Conservation (phyloP, 768 basidiomycete genomes). For the Trametes cingulata region DNA sequence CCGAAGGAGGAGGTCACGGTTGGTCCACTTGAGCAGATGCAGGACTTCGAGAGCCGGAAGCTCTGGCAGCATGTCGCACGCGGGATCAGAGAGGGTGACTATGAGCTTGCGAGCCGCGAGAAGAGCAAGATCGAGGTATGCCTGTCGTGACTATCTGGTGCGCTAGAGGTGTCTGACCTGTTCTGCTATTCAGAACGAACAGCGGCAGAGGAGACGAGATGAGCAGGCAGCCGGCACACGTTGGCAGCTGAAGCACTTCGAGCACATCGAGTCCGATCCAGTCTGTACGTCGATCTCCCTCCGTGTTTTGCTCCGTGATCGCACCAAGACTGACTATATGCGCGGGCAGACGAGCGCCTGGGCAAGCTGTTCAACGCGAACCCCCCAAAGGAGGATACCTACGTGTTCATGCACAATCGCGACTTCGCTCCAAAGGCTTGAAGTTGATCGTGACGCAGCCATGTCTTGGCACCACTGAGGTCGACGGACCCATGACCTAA, state of each 20-base stretch:
- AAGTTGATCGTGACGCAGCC: neutral
- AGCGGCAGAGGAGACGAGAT: conserved; percentile 84
- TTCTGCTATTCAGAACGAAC: conserved; percentile 67
- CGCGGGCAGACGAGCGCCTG: conserved; percentile 60
- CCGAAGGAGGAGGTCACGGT: conserved; percentile 78
- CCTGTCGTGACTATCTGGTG: conserved; percentile 1
- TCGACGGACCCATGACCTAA: too few relatives aligned
- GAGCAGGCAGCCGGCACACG: conserved; percentile 69
- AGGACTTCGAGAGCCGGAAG: conserved; percentile 84
- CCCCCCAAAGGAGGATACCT: conserved; percentile 76
- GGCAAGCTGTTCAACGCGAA: conserved; percentile 59
- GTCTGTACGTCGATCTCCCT: conserved; percentile 51
- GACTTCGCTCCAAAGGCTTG: neutral
- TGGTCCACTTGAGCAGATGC: conserved; percentile 58
- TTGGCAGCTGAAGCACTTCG: conserved; percentile 82
- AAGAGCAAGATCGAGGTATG: conserved; percentile 89
- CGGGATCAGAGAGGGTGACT: conserved; percentile 90
- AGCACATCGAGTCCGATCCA: conserved; percentile 65
- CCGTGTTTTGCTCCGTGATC: neutral
- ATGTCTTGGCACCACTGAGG: neutral
- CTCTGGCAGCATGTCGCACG: conserved; percentile 87
- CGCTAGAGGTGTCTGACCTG: neutral
- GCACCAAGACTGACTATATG: neutral
- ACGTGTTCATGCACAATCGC: conserved; percentile 54
- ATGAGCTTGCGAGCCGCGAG: conserved; percentile 84